These are phyloP conservation scores for Emergomyces orientalis DNA, from an alignment of 2,329 filamentous ascomycete species.

Conservation along the genomic window DNA sequence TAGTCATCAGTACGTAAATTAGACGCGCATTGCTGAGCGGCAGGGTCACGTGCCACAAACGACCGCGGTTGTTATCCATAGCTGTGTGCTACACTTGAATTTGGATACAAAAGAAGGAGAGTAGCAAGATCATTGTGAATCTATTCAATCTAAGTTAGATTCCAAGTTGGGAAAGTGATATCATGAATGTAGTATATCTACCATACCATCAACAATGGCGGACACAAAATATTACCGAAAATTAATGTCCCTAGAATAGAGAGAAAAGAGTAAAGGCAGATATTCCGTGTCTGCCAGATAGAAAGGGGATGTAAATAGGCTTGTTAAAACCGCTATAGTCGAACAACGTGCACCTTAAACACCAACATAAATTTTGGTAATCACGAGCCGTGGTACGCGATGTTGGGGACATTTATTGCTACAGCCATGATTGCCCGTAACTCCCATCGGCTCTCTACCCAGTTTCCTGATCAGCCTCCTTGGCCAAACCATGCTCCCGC, in stretches of 20 bases:
- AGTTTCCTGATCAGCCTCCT: conserved; percentile 61
- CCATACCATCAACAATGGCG: neutral
- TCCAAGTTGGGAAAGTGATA: neutral
- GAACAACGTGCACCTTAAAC: neutral
- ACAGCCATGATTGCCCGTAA: neutral
- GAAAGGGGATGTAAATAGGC: neutral
- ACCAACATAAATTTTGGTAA: neutral
- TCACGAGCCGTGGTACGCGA: neutral
- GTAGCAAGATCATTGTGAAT: neutral
- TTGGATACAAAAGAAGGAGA: neutral
- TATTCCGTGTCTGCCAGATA: neutral
- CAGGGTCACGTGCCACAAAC: too few relatives aligned
- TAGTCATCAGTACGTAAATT: neutral
- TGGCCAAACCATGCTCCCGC: conserved; percentile 91
- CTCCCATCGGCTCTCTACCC: conserved; percentile 25
- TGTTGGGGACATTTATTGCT: neutral
- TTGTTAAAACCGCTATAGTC: neutral
- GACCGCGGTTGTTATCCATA: too few relatives aligned
- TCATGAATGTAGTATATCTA: neutral
- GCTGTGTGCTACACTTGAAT: neutral
- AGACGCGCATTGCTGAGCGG: conserved; percentile 1
- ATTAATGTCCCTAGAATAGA: neutral
- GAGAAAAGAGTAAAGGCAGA: neutral
- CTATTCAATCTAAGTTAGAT: neutral
- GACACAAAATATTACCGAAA: neutral